Evolutionary conservation across 2,329 filamentous ascomycete species (phyloP), one percentile per base, ranked within the genome.

Genomic region (Dactylellina cionopaga): DNA sequence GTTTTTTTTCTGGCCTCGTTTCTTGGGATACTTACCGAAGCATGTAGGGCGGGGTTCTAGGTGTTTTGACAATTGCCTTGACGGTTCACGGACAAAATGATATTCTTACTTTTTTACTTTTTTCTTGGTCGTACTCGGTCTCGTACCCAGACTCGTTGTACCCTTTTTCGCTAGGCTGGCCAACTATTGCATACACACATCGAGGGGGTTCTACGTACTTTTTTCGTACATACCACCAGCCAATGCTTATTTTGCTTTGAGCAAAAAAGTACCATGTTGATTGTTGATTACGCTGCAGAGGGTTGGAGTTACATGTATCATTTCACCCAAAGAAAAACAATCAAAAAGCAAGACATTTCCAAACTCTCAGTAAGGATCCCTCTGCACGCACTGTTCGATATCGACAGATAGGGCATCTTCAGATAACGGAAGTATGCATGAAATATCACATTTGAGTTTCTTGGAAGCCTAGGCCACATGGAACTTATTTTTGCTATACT

Each of bases 61-160:
- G 62, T 66, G 62, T 66, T 66, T 66, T 56, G 62, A 66, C 43
- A 44, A 66, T 58, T 65, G 51, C 62, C 51, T 66, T 66, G 62
- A 51, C 39, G 25, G 62, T 66, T 66, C 41, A 27, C 47, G 60
- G 49, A 65, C 39, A 41, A 41, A n/a, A 25, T 19, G 15, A 10
- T 27, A 39, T 49, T 27, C 15, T 56, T 49, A 13, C 37, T 56
- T 55, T 56, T 65, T 56, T 33, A 33, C 31, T 52, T 49, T 52
- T 52, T 24, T 37, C 13, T 41, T 55, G 39, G n/a, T n/a, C n/a
- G n/a, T n/a, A n/a, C n/a, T n/a, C n/a, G n/a, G n/a, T n/a, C n/a
- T n/a, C n/a, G n/a, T n/a, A n/a, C n/a, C n/a, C n/a, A n/a, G n/a
- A n/a, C n/a, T n/a, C n/a, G n/a, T n/a, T n/a, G n/a, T n/a, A n/a